Base-by-base conservation (phyloP, 257 asterid species). In the Solanum bulbocastanum region DNA sequence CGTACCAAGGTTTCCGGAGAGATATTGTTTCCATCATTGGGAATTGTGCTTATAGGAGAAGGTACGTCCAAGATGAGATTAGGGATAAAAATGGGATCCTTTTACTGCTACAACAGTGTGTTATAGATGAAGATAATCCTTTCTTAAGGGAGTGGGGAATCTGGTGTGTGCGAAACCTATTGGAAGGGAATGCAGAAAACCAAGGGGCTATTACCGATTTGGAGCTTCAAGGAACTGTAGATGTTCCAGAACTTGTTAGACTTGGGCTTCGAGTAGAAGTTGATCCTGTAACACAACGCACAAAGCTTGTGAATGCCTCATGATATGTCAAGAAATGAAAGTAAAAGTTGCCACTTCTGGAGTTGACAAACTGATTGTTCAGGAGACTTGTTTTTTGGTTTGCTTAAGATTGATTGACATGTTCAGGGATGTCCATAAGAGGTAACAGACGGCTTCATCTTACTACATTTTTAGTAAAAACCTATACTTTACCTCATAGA, bases 121-220 rank as follows among this genome's bases (percentile, higher is more conserved):
- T 92, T 82, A 69, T 88, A 42, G 99, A 96, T 87, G 98, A 95
- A 86, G 98, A 97, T 60, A 97, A 93, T 87, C 98, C 99, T 2
- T 97, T 92, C 89, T 85, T 96, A 93, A 96, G 98, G 92, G 98
- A 97, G 84, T 97, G 98, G 98, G 99, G 99, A 49, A 90, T 97
- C 68, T 97, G 97, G 97, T 68, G 93, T 2, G 87, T 91, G 87
- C 92, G 95, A 84, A 96, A 94, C 91, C 20, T 96, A 71, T 85
- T 95, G 90, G 98, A 96, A 90, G 96, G 97, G 83, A 97, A 97
- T 90, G 85, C 60, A 73, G 97, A 94, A 90, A 97, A 97, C 90
- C 93, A 93, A 87, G 39, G 83, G 68, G 72, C 90, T 33, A 93
- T 97, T 88, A 86, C 94, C 20, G 91, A 91, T 76, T 83, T 95